Evolutionary conservation across 768 basidiomycete species (phyloP).

Genomic region (Hysterangium stoloniferum): DNA sequence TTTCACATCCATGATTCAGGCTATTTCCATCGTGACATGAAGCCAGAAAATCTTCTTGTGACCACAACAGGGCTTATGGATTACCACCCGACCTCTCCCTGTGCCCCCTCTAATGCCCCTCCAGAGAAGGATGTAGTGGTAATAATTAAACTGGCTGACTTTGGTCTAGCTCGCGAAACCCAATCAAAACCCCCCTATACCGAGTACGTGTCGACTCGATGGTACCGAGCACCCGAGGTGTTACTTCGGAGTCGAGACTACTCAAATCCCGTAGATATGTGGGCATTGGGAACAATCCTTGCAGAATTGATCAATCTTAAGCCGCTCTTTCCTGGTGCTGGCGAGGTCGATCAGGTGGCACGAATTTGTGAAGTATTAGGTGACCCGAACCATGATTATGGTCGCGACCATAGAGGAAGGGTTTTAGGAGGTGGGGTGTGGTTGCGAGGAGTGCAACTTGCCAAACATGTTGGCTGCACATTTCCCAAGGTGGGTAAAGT

Average conservation of each 20-base stretch:
- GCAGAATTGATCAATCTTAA: constrained; percentile 92
- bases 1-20: constrained; percentile 88
- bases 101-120: constrained; percentile 52
- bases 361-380: constrained; percentile 91
- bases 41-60: constrained; percentile 97
- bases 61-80: constrained; percentile 94
- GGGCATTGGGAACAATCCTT: constrained; percentile 98
- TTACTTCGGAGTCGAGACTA: constrained; percentile 87
- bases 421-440: constrained; percentile 82
- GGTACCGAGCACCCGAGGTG: constrained; percentile 99
- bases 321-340: constrained; percentile 90
- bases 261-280: constrained; percentile 97
- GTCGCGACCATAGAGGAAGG: constrained; percentile 59
- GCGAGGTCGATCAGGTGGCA: constrained; percentile 87
- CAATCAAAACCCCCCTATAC: constrained; percentile 88
- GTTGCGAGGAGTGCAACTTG: constrained; percentile 81
- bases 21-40: constrained; percentile 99
- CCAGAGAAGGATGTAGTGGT: constrained; percentile 92
- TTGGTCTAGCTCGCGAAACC: constrained; percentile 91
- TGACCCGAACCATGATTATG: constrained; percentile 82
- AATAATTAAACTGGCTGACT: constrained; percentile 97
- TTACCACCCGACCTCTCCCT: constrained; percentile 75
- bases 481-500: constrained; percentile 73
- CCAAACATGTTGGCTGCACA: constrained; percentile 72
- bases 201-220: constrained; percentile 98